phyloP scores from a whole-genome alignment of 2,329 filamentous ascomycete genomes.

The Paramyrothecium roridum region DNA sequence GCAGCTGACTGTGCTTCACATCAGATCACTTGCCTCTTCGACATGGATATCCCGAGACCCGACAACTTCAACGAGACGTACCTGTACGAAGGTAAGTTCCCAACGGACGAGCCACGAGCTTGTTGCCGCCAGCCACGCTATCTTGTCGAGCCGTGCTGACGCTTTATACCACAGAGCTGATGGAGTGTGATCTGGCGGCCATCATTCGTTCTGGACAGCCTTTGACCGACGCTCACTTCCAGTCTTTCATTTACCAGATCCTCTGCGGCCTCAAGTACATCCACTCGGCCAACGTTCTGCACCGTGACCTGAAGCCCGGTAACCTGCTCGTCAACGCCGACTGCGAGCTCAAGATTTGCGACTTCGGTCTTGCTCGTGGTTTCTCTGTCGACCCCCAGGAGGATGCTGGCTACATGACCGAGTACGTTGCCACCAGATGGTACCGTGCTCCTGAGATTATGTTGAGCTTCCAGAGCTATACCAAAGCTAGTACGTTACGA shows the following conservation, averaged over 20 bases:
- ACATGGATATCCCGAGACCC: constrained; percentile 97
- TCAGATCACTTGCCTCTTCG: constrained; percentile 96
- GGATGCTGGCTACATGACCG: constrained; percentile 99
- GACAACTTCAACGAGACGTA: constrained; percentile 99
- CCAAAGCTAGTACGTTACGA: constrained; percentile 90
- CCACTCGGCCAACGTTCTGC: constrained; percentile 95
- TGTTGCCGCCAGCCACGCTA: neutral
- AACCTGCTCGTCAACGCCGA: constrained; percentile 98
- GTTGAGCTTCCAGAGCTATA: constrained; percentile 99
- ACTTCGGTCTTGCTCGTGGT: constrained; percentile 93
- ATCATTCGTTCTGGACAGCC: constrained; percentile 98
- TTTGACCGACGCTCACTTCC: constrained; percentile 96
- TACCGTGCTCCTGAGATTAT: constrained; percentile 95
- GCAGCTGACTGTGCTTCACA: neutral
- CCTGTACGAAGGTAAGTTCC: constrained; percentile 82
- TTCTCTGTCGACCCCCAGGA: constrained; percentile 97
- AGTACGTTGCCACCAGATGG: constrained; percentile 98
- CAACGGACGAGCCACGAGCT: neutral
- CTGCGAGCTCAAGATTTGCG: constrained; percentile 98
- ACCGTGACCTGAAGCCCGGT: constrained; percentile 94
- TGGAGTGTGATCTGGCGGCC: constrained; percentile 97
- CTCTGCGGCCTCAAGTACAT: constrained; percentile 99
- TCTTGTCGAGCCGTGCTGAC: constrained; percentile 12
- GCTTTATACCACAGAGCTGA: constrained; percentile 65
- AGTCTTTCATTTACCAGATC: constrained; percentile 99